Evolutionary conservation across 2,329 filamentous ascomycete genomes (phyloP).

Genomic region (Talaromyces marneffei): DNA sequence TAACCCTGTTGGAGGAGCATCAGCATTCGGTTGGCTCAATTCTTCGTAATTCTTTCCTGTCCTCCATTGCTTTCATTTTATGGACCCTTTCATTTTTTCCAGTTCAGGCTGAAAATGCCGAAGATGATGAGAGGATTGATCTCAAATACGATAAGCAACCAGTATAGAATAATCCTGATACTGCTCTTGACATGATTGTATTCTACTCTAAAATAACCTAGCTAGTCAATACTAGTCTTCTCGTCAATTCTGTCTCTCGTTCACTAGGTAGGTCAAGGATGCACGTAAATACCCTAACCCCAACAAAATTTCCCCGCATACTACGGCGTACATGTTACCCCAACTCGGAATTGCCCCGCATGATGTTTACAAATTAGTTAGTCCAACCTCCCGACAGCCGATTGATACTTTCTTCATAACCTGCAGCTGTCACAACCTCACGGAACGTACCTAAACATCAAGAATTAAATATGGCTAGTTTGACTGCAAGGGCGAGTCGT

Average conservation of each 20-base stretch:
- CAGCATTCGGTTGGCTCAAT: conserved; percentile 91
- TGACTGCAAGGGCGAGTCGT: conserved; percentile 9
- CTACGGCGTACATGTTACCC: not conserved
- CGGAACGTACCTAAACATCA: not conserved
- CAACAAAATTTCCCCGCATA: not conserved
- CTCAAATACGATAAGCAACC: not conserved
- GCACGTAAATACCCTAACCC: not conserved
- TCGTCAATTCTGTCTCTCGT: too few relatives aligned
- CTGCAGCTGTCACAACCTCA: not conserved
- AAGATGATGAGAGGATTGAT: not conserved
- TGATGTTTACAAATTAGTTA: too few relatives aligned
- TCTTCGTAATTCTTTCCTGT: conserved; percentile 16
- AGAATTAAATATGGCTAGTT: conserved; percentile 2
- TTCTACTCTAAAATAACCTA: not conserved
- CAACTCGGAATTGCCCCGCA: conserved; percentile 9
- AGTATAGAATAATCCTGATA: not conserved
- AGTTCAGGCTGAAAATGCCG: not conserved
- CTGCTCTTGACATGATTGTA: not conserved
- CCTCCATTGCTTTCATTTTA: not conserved
- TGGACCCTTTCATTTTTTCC: not conserved
- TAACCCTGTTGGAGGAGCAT: conserved; percentile 87
- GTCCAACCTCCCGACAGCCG: not conserved
- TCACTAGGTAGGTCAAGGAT: not conserved
- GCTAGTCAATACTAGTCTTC: not conserved
- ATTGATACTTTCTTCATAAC: not conserved